Base-by-base conservation (phyloP, 768 basidiomycete genomes). In the Termitomyces sp. region DNA sequence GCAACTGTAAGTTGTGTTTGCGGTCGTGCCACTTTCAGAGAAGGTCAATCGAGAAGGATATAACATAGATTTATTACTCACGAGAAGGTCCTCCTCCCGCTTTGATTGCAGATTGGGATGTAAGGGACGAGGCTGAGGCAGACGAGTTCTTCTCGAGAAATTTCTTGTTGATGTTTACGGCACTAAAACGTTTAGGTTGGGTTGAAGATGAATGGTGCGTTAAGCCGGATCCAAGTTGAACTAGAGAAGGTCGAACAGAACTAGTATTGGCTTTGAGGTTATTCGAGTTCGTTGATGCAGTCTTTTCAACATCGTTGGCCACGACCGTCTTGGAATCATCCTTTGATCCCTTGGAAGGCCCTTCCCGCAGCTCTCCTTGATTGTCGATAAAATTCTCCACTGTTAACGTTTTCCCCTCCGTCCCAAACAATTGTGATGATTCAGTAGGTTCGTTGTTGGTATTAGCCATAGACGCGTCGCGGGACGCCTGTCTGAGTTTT, bases 111-210 rank as follows among this genome's bases (percentile, higher is more conserved):
- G 75, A 67, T 22, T 80, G 71, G 27, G 78, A 72, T 49, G 75
- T 65, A 20, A 82, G 73, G 36, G 76, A 65, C 26, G 83, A 68
- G 47, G 76, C 72, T 26, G 85, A 77, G 42, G 84, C 75, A 43
- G 86, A 71, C 6, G 85, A 85, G 55, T 88, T 89, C 80, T 95
- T 96, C 76, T 94, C 90, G 43, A 98, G 77, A 72, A 98, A 98
- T 72, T 92, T 93, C 84, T 94, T 96, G 77, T 92, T 96, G 71
- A 98, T 92, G 68, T 93, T 94, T 61, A 93, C 84, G 29, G 92
- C 84, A 68, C 78, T 91, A 72, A 94, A 95, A 67, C 88, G 86
- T 79, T 98, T 98, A 31, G 83, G 81, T 61, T 84, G 80, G 53
- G 73, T 66, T 36, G 70, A 63, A 34, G 78, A 67, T 29, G 74